Conservation (phyloP, 176 grass and related monocot genomes). For the Avena eriantha region DNA sequence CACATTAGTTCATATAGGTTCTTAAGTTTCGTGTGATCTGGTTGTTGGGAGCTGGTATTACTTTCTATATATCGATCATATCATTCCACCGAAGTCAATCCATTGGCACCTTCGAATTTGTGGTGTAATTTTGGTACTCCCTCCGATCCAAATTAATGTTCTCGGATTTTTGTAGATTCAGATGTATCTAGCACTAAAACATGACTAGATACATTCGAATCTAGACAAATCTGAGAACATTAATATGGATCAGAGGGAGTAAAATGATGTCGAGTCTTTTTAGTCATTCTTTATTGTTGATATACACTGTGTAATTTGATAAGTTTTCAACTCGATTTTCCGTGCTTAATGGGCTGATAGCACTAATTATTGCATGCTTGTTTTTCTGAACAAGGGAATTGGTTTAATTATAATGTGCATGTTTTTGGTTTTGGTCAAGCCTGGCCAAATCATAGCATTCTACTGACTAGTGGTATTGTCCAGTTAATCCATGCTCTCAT, state of each 20-base stretch:
- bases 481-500: conserved; percentile 1
- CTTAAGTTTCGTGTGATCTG: background rate
- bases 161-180: no score
- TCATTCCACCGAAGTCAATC: background rate
- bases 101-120: background rate
- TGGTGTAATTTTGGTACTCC: background rate
- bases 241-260: background rate
- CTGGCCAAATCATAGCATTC: conserved; percentile 6
- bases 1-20: background rate
- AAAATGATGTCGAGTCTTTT: conserved; percentile 2
- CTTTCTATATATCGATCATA: background rate
- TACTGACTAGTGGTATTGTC: conserved; percentile 31
- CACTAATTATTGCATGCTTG: background rate
- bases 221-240: no score
- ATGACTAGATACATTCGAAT: no score
- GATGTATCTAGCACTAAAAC: no score
- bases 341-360: background rate
- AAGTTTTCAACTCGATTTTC: background rate
- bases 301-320: background rate
- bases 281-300: conserved; percentile 25
- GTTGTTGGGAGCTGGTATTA: background rate
- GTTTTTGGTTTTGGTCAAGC: conserved; percentile 24
- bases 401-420: background rate
- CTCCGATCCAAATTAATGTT: no score
- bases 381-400: conserved; percentile 19